These are phyloP conservation scores for Backusella luteola DNA, from an alignment of 192 early-diverging fungal genomes.

Conservation along the genomic window DNA sequence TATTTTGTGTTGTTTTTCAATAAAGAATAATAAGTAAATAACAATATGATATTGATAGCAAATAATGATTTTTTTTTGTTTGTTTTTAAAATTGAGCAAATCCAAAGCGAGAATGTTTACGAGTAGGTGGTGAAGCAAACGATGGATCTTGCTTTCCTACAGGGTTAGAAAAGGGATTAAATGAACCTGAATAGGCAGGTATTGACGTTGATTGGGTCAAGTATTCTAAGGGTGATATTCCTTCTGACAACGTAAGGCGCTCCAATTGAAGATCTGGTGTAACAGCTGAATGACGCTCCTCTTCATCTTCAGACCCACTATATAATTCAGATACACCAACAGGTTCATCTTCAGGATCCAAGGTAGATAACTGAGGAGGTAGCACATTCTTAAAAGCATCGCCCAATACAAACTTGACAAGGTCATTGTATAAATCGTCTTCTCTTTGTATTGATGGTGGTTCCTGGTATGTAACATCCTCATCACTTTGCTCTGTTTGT, in stretches of 20 bases:
- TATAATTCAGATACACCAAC: slow-evolving; percentile 25
- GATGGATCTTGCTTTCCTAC: background rate
- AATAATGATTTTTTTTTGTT: background rate
- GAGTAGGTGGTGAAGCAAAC: slow-evolving; percentile 26
- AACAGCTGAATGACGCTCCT: background rate
- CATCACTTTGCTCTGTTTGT: background rate
- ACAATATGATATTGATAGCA: background rate
- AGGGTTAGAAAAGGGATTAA: slow-evolving; percentile 23
- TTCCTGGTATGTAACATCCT: background rate
- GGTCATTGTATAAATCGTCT: slow-evolving; percentile 10
- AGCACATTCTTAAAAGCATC: slow-evolving; percentile 22
- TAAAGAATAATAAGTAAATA: background rate
- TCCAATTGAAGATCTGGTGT: background rate
- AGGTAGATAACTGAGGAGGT: background rate
- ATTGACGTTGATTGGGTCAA: slow-evolving; percentile 15
- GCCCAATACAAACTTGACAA: slow-evolving; percentile 28
- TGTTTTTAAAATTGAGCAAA: slow-evolving; percentile 30
- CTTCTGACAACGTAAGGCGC: background rate
- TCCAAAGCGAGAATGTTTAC: slow-evolving; percentile 31
- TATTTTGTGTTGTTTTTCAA: background rate
- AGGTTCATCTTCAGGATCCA: slow-evolving; percentile 8
- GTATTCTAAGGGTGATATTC: slow-evolving; percentile 19
- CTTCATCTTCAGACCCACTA: background rate
- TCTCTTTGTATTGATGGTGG: background rate
- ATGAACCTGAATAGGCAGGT: slow-evolving; percentile 25